phyloP scores from a whole-genome alignment of 306 rosid genomes.

The Acmispon strigosus region DNA sequence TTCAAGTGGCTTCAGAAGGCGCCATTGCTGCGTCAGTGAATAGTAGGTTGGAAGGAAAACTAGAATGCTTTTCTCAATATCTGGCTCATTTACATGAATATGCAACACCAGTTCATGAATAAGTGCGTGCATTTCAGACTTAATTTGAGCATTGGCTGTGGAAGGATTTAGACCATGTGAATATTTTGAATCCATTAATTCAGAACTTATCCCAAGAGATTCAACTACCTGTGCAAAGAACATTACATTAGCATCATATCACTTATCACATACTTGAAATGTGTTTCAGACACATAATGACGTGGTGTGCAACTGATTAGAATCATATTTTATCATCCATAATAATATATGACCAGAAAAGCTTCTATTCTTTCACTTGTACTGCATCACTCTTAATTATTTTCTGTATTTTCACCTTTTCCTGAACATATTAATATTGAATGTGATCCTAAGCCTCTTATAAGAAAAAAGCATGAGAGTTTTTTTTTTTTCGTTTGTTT shows the following conservation, averaged over 20 bases:
- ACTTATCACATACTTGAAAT: slow-evolving; percentile 1
- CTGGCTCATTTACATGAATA: slow-evolving; percentile 69
- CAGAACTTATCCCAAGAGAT: slow-evolving; percentile 43
- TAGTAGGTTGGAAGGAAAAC: slow-evolving; percentile 85
- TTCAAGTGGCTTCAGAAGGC: slow-evolving; percentile 56
- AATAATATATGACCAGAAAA: neutral
- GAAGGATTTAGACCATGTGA: slow-evolving; percentile 38
- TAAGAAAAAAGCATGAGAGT: neutral
- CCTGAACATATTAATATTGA: neutral
- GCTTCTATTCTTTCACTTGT: neutral
- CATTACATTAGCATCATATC: slow-evolving; percentile 19
- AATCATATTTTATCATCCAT: neutral
- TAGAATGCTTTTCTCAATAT: slow-evolving; percentile 83
- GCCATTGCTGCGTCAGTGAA: slow-evolving; percentile 77
- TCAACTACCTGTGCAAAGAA: slow-evolving; percentile 43
- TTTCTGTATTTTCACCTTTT: neutral
- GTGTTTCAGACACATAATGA: slow-evolving; percentile 9
- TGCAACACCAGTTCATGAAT: slow-evolving; percentile 67
- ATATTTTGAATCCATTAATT: slow-evolving; percentile 27
- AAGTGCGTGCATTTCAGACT: slow-evolving; percentile 46
- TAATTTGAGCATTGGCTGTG: slow-evolving; percentile 28
- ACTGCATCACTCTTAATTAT: neutral
- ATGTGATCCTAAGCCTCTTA: neutral
- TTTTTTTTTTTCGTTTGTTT: neutral
- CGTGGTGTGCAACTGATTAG: neutral